A percentile compares a stretch with the other conserved stretches of the same genome.
Conservation (phyloP, 2,329 filamentous ascomycete species). For the Pseudocercospora crystallina region DNA sequence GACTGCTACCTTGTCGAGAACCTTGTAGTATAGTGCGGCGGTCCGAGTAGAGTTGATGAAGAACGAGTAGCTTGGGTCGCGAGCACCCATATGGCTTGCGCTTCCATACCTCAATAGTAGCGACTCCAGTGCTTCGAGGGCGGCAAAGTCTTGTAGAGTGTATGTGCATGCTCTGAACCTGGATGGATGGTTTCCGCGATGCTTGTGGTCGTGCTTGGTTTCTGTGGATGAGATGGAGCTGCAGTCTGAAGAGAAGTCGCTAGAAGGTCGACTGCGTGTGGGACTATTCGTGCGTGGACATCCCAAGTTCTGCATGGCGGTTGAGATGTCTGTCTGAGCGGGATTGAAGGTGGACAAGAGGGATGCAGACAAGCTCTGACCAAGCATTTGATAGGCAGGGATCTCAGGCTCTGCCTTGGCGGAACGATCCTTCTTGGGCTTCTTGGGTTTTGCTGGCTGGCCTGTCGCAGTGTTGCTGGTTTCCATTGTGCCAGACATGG, state of each 20-base stretch:
- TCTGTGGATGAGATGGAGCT: neutral
- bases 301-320: neutral
- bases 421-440: neutral
- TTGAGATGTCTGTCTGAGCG: neutral
- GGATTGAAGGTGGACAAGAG: neutral
- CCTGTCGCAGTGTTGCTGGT: no score
- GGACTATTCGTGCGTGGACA: neutral
- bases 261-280: neutral
- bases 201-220: neutral
- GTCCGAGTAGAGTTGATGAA: constrained; percentile 6
- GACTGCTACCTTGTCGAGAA: constrained; percentile 6
- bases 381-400: neutral
- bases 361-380: neutral
- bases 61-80: constrained; percentile 7
- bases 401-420: neutral
- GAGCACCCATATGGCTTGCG: constrained; percentile 8
- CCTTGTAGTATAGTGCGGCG: constrained; percentile 7
- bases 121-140: constrained; percentile 3
- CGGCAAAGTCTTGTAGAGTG: constrained; percentile 1
- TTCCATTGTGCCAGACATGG: no score
- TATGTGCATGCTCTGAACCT: constrained; percentile 5
- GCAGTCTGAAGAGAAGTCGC: constrained; percentile 1
- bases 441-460: neutral
- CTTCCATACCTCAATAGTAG: constrained; percentile 6
- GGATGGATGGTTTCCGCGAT: neutral